Percentiles rank a stretch among this genome's conserved stretches.
phyloP scores from a whole-genome alignment of 768 basidiomycete species.

The Tulasnella sp. region DNA sequence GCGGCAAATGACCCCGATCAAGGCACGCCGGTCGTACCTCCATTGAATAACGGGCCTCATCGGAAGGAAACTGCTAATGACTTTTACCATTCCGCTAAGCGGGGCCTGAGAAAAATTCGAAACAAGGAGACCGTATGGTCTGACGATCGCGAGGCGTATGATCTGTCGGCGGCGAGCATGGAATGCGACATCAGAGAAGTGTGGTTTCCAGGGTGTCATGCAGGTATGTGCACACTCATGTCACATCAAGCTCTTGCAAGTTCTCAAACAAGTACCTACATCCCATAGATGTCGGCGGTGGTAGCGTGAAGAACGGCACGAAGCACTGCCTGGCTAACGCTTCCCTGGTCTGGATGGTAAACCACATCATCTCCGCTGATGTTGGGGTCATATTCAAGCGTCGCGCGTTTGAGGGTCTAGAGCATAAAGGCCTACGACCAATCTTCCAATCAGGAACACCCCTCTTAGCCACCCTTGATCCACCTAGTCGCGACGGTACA shows the following conservation, averaged over 20 bases:
- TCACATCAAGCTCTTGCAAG: too few relatives aligned
- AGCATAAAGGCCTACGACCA: not conserved
- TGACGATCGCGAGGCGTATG: not conserved
- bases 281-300: slow-evolving; percentile 36
- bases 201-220: slow-evolving; percentile 59
- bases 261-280: too few relatives aligned
- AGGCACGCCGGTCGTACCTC: not conserved
- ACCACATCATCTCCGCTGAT: slow-evolving; percentile 43
- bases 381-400: slow-evolving; percentile 60
- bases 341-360: slow-evolving; percentile 37
- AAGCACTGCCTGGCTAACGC: slow-evolving; percentile 23
- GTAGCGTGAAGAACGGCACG: slow-evolving; percentile 24
- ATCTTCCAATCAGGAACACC: not conserved
- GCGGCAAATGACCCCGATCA: slow-evolving; percentile 6
- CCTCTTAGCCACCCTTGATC: not conserved
- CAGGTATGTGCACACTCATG: not conserved
- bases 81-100: not conserved
- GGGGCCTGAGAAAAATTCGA: not conserved
- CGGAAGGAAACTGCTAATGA: not conserved
- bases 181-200: slow-evolving; percentile 66
- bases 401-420: slow-evolving; percentile 8
- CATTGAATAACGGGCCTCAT: not conserved
- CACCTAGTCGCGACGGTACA: not conserved
- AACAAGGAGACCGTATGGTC: not conserved
- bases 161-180: not conserved